A percentile compares a stretch with the other conserved stretches of the same genome.
Evolutionary conservation across 306 rosid species (phyloP).

Genomic region (Crataegus laevigata): DNA sequence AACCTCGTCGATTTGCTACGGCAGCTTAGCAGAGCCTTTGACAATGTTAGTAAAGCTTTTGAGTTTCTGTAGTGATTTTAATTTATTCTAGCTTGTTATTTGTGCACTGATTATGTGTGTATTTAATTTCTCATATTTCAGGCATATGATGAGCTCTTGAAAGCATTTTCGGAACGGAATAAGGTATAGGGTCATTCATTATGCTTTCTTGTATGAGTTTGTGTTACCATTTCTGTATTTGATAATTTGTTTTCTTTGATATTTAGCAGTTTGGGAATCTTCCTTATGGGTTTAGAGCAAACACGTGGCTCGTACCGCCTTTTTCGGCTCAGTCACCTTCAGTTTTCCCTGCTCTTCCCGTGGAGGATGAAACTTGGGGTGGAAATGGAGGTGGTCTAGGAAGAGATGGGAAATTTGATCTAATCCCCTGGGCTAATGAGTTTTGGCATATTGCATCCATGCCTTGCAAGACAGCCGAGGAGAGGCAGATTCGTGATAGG

Average conservation of each 20-base stretch:
- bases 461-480: constrained; percentile 92
- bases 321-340: constrained; percentile 60
- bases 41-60: constrained; percentile 43
- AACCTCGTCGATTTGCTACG: constrained; percentile 85
- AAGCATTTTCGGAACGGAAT: constrained; percentile 83
- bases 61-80: neutral
- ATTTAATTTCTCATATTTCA: constrained; percentile 31
- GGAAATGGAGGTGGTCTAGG: constrained; percentile 97
- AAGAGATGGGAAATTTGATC: constrained; percentile 64
- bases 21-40: constrained; percentile 90
- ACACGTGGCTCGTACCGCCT: constrained; percentile 99
- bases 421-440: constrained; percentile 83
- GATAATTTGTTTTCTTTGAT: constrained; percentile 6
- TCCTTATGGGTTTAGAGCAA: constrained; percentile 89
- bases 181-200: constrained; percentile 44
- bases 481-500: constrained; percentile 89
- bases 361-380: constrained; percentile 90
- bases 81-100: neutral
- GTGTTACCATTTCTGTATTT: neutral
- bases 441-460: constrained; percentile 74
- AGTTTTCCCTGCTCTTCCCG: constrained; percentile 66
- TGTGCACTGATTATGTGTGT: neutral
- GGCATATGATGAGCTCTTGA: constrained; percentile 81
- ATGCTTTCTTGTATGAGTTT: neutral
- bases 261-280: constrained; percentile 85